Base-by-base conservation (phyloP, 1,139 yeast genomes). In the Magnusiomyces magnusii region DNA sequence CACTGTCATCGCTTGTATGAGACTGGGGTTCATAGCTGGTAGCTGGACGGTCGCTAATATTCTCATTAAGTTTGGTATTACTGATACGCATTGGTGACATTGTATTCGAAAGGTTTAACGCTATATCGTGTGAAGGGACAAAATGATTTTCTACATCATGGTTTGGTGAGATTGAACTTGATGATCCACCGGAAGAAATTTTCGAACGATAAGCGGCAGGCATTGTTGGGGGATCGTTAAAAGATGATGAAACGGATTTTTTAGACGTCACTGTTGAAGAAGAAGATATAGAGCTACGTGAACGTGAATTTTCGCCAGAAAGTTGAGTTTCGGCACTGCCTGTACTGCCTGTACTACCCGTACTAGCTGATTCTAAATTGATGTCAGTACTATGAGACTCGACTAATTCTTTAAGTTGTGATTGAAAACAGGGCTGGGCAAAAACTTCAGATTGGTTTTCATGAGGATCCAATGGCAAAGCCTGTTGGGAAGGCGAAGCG, bases 251-350 rank as follows among this genome's bases (percentile, higher is more conserved):
- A 7, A 7, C 5, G 49, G 27, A 5, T 5, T 9, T 19, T 23
- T 44, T 44, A n/a, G n/a, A n/a, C n/a, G 27, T 5, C 9, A 21
- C 49, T 23, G 25, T n/a, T 21, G 34, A 50, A 47, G 53, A 50
- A 2, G 53, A 28, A 19, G 53, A 28, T 15, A 34, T 24, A 31
- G 53, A 50, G 62, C 97, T 92, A 71, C 93, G 93, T 73, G 97
- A 90, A 63, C 93, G 98, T 98, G 99, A 98, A 1, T 78, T 93
- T 61, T n/a, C 17, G 47, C 19, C 19, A 21, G 15, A 19, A 23
- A 19, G 27, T 44, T 19, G 27, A 21, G 27, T 17, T 5, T 23
- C 17, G 24, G n/a, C 27, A 44, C 19, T 10, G 21, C 17, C 19
- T 41, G 47, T 19, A 41, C 21, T 19, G n/a, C n/a, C n/a, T n/a